Evolutionary conservation across 2,329 filamentous ascomycete species (phyloP).

Genomic region (Ophiostoma montium): DNA sequence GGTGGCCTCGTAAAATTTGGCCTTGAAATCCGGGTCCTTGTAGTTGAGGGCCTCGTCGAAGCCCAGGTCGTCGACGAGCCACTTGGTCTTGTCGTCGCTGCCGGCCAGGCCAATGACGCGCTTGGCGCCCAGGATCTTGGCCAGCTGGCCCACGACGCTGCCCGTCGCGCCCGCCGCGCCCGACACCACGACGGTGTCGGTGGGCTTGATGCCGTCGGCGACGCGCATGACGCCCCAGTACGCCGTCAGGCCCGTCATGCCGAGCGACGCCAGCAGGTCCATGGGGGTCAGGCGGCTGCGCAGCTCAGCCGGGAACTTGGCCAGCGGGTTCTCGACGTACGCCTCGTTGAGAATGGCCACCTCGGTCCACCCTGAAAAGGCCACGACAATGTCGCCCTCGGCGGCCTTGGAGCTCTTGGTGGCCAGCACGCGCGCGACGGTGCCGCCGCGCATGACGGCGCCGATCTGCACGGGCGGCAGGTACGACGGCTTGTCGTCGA

Average conservation of each 20-base stretch:
- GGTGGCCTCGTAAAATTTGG: conserved; percentile 46
- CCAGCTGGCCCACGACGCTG: conserved; percentile 51
- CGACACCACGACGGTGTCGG: conserved; percentile 52
- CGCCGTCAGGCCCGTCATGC: conserved; percentile 48
- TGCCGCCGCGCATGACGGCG: conserved; percentile 43
- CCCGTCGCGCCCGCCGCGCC: conserved; percentile 56
- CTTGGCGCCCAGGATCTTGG: conserved; percentile 43
- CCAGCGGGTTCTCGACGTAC: conserved; percentile 11
- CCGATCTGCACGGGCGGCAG: conserved; percentile 46
- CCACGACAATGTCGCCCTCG: conserved; percentile 36
- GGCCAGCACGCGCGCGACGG: conserved; percentile 37
- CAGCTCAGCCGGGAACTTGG: conserved; percentile 3
- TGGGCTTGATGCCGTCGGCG: conserved; percentile 30
- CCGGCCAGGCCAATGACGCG: conserved; percentile 41
- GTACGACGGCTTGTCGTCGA: conserved; percentile 37
- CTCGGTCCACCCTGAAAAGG: conserved; percentile 42
- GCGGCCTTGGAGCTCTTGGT: conserved; percentile 31
- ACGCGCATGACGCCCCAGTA: conserved; percentile 53
- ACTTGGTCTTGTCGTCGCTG: conserved; percentile 42
- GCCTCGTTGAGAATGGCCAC: conserved; percentile 35
- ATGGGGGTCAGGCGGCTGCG: conserved; percentile 19
- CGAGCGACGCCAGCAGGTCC: conserved; percentile 38
- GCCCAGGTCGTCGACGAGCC: conserved; percentile 48
- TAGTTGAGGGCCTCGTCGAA: conserved; percentile 58
- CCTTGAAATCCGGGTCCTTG: conserved; percentile 47